These are phyloP conservation scores for Diaporthe batatas DNA, from an alignment of 2,329 filamentous ascomycete genomes.

Conservation along the genomic window DNA sequence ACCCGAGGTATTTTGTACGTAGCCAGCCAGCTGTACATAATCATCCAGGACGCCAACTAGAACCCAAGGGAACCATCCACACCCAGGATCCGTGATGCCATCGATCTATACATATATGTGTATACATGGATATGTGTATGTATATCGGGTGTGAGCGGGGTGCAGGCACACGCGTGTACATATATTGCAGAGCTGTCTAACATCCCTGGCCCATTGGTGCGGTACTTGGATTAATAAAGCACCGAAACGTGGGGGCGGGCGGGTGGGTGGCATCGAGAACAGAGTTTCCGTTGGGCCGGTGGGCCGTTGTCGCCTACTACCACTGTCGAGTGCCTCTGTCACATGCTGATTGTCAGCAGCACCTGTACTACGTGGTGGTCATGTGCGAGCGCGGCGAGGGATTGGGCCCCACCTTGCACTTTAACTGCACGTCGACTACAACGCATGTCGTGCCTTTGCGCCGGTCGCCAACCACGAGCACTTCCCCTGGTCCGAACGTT, in stretches of 20 bases:
- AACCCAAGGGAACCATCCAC: constrained; percentile 19
- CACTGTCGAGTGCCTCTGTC: neutral
- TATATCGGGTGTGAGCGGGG: no score
- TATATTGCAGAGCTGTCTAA: no score
- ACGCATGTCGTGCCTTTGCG: constrained; percentile 37
- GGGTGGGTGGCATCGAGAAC: neutral
- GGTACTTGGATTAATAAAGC: neutral
- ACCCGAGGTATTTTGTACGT: constrained; percentile 33
- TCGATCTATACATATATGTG: no score
- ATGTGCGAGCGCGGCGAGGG: constrained; percentile 10
- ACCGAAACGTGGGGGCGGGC: neutral
- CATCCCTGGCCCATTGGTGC: no score
- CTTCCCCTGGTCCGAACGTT: constrained; percentile 41
- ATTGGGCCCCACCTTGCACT: constrained; percentile 7
- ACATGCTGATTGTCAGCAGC: constrained; percentile 20
- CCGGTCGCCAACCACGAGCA: constrained; percentile 39
- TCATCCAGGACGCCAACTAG: constrained; percentile 29
- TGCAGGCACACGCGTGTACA: no score
- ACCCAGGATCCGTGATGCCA: no score
- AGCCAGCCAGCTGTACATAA: constrained; percentile 34
- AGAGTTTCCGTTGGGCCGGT: constrained; percentile 38
- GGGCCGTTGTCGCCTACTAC: neutral
- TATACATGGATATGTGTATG: no score
- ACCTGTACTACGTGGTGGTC: neutral
- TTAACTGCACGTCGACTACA: neutral